Conservation (phyloP, 2,329 filamentous ascomycete species). For the Claviceps sorghi region DNA sequence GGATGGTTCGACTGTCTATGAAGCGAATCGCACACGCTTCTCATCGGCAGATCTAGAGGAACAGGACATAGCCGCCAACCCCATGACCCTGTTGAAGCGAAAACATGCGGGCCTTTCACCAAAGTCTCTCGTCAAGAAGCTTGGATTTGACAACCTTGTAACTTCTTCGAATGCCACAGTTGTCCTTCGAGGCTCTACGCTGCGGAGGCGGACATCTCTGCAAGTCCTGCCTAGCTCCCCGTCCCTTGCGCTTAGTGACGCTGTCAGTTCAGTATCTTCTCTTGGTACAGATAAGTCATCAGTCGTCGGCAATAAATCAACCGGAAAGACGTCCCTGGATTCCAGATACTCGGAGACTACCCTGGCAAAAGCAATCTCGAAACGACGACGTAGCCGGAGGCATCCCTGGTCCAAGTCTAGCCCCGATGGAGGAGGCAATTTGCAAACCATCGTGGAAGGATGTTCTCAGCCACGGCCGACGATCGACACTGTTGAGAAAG, state of each 20-base stretch:
- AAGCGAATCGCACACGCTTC: conserved; percentile 4
- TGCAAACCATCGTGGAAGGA: conserved; percentile 22
- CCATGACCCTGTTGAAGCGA: background rate
- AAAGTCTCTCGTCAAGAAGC: conserved; percentile 13
- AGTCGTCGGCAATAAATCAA: conserved; percentile 12
- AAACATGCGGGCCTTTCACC: conserved; percentile 10
- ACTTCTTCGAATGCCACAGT: conserved; percentile 16
- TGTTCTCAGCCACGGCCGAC: conserved; percentile 17
- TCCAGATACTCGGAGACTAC: conserved; percentile 13
- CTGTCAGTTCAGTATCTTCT: conserved; percentile 15
- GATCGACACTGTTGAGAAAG: conserved; percentile 54
- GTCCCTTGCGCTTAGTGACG: conserved; percentile 10
- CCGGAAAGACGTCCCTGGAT: conserved; percentile 21
- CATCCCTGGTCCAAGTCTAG: conserved; percentile 23
- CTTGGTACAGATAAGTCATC: conserved; percentile 13
- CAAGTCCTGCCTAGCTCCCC: conserved; percentile 10
- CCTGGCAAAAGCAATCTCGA: conserved; percentile 10
- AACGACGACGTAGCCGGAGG: conserved; percentile 15
- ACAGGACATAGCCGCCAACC: background rate
- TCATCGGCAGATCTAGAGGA: conserved; percentile 1
- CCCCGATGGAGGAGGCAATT: conserved; percentile 18
- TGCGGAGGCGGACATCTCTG: conserved; percentile 13
- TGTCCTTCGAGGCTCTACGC: conserved; percentile 12
- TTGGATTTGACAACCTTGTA: conserved; percentile 13
- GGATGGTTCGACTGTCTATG: conserved; percentile 9